Base-by-base conservation (phyloP, 352 stramenopile species). In the Globisporangium uncinulatum region DNA sequence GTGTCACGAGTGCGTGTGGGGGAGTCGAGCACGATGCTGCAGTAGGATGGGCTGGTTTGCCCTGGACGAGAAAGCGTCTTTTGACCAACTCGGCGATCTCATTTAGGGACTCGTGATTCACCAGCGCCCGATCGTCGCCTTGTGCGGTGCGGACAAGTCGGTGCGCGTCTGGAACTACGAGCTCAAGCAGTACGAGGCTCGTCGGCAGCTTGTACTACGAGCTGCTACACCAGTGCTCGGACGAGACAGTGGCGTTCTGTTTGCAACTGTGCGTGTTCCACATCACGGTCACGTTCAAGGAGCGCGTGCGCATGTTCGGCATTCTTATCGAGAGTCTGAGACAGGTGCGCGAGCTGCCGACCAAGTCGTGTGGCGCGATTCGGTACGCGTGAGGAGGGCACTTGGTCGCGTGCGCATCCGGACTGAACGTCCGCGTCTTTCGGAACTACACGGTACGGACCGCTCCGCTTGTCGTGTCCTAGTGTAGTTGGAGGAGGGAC, bases 151-250 rank as follows among this genome's bases (percentile, higher is more conserved):
- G 0, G 89, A 97, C 66, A 86, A 87, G 44, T 93, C 80, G 3
- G 65, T 97, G 15, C 73, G 88, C 34, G 61, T 97, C 11, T 97
- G 90, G 91, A 96, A 97, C 60, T 93, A 87, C 46, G 71, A 88
- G n/a, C 31, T 81, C 5, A 56, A 56, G 15, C 48, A 70, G 15
- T 92, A 89, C 54, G 83, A 29, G 24, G 24, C 24, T 29, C 24
- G 24, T 29, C 24, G 4, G 24, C 24, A 29, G 24, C 24, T 29
- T 29, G 24, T 29, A 4, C 24, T 29, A 1, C 4, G 2, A 93
- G 34, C 55, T 93, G 2, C 58, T 87, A 17, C 74, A 87, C 19
- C 62, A 76, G 13, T 87, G 77, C 29, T 61, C 71, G 0, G 83
- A 93, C 34, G 83, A 93, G 59, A 81, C 79, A 2, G 70, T 62